Conservation (phyloP, 2,329 filamentous ascomycete species). For the Rhynchosporium agropyri region DNA sequence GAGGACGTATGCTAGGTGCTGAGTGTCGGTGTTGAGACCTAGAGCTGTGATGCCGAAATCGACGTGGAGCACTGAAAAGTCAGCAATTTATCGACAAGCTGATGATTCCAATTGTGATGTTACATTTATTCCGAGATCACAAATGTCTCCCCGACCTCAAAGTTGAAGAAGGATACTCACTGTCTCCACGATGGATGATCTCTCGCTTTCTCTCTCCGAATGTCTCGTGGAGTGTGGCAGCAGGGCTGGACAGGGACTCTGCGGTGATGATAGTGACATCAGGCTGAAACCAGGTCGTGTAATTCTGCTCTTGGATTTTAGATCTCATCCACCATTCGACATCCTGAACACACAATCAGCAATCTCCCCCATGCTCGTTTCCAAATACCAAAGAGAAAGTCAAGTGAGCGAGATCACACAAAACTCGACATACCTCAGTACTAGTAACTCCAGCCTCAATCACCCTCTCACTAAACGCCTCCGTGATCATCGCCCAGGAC, state of each 20-base stretch:
- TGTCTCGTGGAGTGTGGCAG: conserved; percentile 2
- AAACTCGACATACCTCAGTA: conserved; percentile 35
- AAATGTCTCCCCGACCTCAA: too few relatives aligned
- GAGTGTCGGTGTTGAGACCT: conserved; percentile 53
- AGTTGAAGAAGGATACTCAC: neutral
- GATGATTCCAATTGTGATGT: too few relatives aligned
- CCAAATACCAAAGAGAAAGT: conserved; percentile 12
- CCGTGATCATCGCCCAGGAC: conserved; percentile 53
- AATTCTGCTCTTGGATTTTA: conserved; percentile 51
- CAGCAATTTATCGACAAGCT: neutral
- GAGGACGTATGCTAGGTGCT: conserved; percentile 54
- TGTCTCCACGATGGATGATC: conserved; percentile 49
- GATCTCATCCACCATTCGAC: conserved; percentile 57
- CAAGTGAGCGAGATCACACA: conserved; percentile 7
- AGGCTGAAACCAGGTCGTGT: conserved; percentile 56
- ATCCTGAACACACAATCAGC: conserved; percentile 40
- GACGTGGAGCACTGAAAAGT: conserved; percentile 47
- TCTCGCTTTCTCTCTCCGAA: neutral
- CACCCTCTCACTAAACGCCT: conserved; percentile 49
- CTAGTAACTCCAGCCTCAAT: conserved; percentile 50
- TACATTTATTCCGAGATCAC: too few relatives aligned
- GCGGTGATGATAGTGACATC: conserved; percentile 47
- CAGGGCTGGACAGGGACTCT: conserved; percentile 26
- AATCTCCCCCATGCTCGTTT: neutral
- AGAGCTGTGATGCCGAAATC: conserved; percentile 53